Conservation (phyloP, 2,329 filamentous ascomycete genomes). For the Fusarium anguioides region DNA sequence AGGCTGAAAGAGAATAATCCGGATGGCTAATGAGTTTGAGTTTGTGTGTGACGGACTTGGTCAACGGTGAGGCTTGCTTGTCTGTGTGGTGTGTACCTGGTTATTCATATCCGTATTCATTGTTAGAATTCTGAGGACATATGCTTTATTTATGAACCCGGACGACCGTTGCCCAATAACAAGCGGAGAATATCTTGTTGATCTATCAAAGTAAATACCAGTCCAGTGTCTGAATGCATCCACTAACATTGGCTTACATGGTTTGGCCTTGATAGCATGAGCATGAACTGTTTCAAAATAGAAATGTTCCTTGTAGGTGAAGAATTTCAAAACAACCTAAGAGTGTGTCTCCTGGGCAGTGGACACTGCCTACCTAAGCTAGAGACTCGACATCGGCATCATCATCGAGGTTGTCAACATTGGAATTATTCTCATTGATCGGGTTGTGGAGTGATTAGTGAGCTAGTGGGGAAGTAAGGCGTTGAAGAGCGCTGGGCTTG, state of each 20-base stretch:
- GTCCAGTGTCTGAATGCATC: conserved; percentile 24
- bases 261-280: conserved; percentile 22
- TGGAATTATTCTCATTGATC: conserved; percentile 3
- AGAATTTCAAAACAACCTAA: conserved; percentile 5
- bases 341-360: neutral
- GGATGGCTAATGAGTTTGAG: conserved; percentile 14
- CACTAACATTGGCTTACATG: conserved; percentile 30
- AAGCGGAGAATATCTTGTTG: neutral
- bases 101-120: neutral
- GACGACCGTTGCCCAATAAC: neutral
- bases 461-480: conserved; percentile 37
- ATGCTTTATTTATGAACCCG: neutral
- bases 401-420: conserved; percentile 5
- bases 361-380: no score
- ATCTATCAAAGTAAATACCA: conserved; percentile 9
- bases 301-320: neutral
- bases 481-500: conserved; percentile 32
- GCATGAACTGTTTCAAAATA: conserved; percentile 38
- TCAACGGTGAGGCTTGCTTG: conserved; percentile 29
- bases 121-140: neutral
- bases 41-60: conserved; percentile 9
- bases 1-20: conserved; percentile 38
- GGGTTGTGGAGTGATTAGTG: conserved; percentile 18
- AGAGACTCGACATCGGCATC: conserved; percentile 2
- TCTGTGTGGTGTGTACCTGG: neutral